These are phyloP conservation scores for Boletus sp. DNA, from an alignment of 768 basidiomycete species.

Conservation along the genomic window DNA sequence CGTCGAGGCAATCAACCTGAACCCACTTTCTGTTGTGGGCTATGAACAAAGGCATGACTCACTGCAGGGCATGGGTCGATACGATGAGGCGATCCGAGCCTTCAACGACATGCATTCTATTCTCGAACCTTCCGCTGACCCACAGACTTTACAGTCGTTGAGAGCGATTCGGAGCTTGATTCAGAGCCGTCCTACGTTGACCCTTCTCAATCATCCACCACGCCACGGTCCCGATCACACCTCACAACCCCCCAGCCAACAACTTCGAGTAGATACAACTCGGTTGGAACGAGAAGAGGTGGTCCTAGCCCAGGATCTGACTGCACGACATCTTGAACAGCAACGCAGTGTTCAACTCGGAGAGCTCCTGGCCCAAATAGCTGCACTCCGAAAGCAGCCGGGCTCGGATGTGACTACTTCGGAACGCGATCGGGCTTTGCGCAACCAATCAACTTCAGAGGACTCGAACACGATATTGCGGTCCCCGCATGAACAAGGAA, in stretches of 20 bases:
- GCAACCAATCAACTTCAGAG: neutral
- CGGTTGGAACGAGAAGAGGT: neutral
- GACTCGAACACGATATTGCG: no score
- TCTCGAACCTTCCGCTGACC: neutral
- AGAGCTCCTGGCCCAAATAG: neutral
- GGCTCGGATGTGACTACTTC: neutral
- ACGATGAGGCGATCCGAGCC: neutral
- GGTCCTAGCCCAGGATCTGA: neutral
- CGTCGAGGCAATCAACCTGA: neutral
- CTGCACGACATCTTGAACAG: neutral
- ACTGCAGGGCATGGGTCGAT: constrained; percentile 13
- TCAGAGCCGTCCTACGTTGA: neutral
- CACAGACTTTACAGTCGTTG: no score
- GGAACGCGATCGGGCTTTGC: neutral
- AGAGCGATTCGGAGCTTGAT: no score
- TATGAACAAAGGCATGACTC: constrained; percentile 1
- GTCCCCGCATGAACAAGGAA: no score
- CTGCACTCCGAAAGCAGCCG: neutral
- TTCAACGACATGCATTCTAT: neutral
- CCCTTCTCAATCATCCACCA: no score
- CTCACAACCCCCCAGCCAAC: neutral
- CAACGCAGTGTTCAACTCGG: neutral
- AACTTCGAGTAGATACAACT: no score
- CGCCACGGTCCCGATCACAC: neutral
- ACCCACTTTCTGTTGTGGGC: neutral